phyloP scores from a whole-genome alignment of 2,329 filamentous ascomycete species.

The Talaromyces atroroseus region DNA sequence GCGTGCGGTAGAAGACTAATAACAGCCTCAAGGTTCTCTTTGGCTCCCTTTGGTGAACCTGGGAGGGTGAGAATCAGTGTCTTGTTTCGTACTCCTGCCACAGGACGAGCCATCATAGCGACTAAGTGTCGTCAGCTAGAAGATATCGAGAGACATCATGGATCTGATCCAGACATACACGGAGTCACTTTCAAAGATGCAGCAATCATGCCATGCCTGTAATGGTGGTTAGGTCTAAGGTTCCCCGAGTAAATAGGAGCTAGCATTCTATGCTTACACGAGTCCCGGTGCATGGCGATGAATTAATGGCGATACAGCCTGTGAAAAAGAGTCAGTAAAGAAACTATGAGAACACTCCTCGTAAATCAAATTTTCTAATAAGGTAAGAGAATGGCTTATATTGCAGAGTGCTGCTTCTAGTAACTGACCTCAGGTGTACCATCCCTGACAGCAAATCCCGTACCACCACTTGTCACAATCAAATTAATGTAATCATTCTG shows the following conservation, averaged over 20 bases:
- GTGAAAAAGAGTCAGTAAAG: background rate
- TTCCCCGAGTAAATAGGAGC: background rate
- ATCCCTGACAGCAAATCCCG: constrained; percentile 82
- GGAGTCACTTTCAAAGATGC: constrained; percentile 80
- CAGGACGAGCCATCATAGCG: constrained; percentile 92
- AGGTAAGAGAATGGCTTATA: too few relatives aligned
- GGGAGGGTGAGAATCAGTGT: constrained; percentile 84
- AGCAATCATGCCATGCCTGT: constrained; percentile 82
- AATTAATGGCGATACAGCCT: constrained; percentile 74
- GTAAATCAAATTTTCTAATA: too few relatives aligned
- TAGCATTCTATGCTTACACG: constrained; percentile 49
- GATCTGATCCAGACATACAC: constrained; percentile 54
- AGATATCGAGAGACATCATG: constrained; percentile 5
- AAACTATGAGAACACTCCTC: background rate
- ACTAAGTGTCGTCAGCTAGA: constrained; percentile 51
- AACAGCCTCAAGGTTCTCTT: constrained; percentile 84
- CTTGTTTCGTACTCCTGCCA: constrained; percentile 77
- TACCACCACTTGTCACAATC: constrained; percentile 84
- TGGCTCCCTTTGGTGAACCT: constrained; percentile 90
- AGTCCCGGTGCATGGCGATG: constrained; percentile 83
- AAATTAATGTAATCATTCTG: constrained; percentile 58
- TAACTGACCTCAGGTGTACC: constrained; percentile 73
- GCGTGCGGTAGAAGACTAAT: constrained; percentile 90
- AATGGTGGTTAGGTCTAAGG: constrained; percentile 18
- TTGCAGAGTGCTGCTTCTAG: background rate